A percentile compares a stretch with the other conserved stretches of the same genome.
Evolutionary conservation across 352 stramenopile genomes (phyloP).

Genomic region (Globisporangium barbulae): DNA sequence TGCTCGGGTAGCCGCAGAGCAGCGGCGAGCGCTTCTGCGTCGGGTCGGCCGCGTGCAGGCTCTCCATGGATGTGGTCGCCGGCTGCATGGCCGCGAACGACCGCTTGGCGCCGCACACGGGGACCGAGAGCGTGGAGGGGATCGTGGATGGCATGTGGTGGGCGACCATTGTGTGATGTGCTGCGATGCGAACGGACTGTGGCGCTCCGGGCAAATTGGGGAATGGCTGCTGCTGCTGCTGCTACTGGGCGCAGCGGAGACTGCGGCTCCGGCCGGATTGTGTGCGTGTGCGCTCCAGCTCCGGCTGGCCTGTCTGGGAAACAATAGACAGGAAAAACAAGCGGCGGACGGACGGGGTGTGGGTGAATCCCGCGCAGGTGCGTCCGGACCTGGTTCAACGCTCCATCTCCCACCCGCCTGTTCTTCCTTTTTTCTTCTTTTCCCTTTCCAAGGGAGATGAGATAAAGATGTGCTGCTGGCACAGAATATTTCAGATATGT

Average conservation of each 20-base stretch:
- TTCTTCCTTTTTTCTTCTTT: background rate
- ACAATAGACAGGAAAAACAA: slow-evolving; percentile 7
- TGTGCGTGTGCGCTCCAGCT: background rate
- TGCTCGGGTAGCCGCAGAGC: slow-evolving; percentile 74
- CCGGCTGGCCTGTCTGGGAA: background rate
- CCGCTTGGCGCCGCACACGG: slow-evolving; percentile 16
- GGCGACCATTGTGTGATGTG: background rate
- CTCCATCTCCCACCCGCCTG: background rate
- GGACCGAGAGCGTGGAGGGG: slow-evolving; percentile 6
- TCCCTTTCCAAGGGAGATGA: too few species aligned
- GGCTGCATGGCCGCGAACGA: slow-evolving; percentile 15
- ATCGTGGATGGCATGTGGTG: background rate
- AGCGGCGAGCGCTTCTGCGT: slow-evolving; percentile 49
- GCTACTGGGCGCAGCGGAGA: background rate
- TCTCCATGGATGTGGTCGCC: background rate
- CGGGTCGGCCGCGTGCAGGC: slow-evolving; percentile 12
- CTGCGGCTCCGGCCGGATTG: background rate
- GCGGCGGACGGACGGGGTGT: slow-evolving; percentile 1
- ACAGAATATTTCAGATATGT: too few species aligned
- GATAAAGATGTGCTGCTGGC: too few species aligned
- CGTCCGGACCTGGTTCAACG: slow-evolving; percentile 6
- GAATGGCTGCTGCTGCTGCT: background rate
- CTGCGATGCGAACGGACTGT: too few species aligned
- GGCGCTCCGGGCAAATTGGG: slow-evolving; percentile 8
- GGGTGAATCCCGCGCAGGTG: slow-evolving; percentile 6